Percentiles rank a stretch among this genome's conserved stretches.
These are phyloP conservation scores for Myotisia sp. DNA, from an alignment of 2,329 filamentous ascomycete species.

Conservation along the genomic window DNA sequence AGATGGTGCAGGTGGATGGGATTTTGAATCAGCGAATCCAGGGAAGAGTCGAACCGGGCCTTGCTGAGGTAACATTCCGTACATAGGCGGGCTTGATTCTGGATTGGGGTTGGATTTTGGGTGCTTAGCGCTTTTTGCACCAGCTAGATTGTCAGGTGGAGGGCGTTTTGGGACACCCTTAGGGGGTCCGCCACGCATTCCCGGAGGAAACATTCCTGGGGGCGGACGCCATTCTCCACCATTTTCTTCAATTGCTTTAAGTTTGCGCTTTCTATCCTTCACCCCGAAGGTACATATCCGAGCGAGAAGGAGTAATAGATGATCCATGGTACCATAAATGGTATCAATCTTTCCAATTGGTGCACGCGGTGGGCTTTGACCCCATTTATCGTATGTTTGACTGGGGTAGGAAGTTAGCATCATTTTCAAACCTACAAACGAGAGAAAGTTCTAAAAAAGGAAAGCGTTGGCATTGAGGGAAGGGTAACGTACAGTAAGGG, in stretches of 20 bases:
- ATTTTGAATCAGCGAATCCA: conserved; percentile 32
- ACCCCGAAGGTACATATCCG: conserved; percentile 66
- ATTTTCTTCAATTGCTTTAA: conserved; percentile 48
- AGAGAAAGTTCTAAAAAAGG: not conserved
- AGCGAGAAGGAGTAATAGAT: conserved; percentile 67
- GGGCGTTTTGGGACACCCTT: conserved; percentile 7
- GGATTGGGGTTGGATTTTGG: conserved; percentile 11
- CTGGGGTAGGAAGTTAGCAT: conserved; percentile 33
- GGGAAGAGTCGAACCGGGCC: conserved; percentile 31
- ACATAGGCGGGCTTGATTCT: conserved; percentile 27
- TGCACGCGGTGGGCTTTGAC: conserved; percentile 74
- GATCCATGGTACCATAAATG: conserved; percentile 78
- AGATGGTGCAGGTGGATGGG: conserved; percentile 11
- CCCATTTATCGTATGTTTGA: conserved; percentile 66
- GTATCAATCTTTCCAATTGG: conserved; percentile 63
- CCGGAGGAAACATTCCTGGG: conserved; percentile 32
- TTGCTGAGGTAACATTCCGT: conserved; percentile 34
- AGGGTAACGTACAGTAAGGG: conserved; percentile 56
- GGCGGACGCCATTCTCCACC: conserved; percentile 44
- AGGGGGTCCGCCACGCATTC: conserved; percentile 5
- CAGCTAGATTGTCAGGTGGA: conserved; percentile 9
- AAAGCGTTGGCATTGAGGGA: too few species aligned
- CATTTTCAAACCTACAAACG: not conserved
- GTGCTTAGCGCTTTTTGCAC: conserved; percentile 9
- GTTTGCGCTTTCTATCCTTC: conserved; percentile 64